Evolutionary conservation across 768 basidiomycete genomes (phyloP).

Genomic region (Tulasnella sp.): DNA sequence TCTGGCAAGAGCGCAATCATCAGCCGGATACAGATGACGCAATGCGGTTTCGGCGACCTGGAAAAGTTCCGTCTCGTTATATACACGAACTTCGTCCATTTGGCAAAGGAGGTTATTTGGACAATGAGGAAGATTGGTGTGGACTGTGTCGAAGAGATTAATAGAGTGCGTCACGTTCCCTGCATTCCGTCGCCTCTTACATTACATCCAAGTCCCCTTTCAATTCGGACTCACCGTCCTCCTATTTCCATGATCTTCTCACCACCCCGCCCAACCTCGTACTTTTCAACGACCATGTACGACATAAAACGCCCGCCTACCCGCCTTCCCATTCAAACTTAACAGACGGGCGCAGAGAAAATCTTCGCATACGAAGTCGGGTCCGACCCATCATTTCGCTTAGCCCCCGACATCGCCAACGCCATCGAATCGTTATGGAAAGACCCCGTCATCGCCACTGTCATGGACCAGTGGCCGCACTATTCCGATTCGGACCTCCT

Average conservation of each 20-base stretch:
- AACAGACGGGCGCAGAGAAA: slow-evolving; percentile 34
- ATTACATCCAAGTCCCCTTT: background rate
- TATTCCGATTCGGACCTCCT: slow-evolving; percentile 81
- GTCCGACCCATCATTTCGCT: slow-evolving; percentile 25
- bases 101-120: slow-evolving; percentile 73
- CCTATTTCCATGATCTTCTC: too few relatives aligned
- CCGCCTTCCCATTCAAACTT: slow-evolving; percentile 8
- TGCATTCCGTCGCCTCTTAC: background rate
- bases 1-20: slow-evolving; percentile 94
- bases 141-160: slow-evolving; percentile 62
- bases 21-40: slow-evolving; percentile 92
- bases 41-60: slow-evolving; percentile 74
- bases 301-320: background rate
- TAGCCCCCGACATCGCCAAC: slow-evolving; percentile 33
- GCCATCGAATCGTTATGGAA: slow-evolving; percentile 40
- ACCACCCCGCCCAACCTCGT: background rate
- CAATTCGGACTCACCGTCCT: too few relatives aligned
- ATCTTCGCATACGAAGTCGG: slow-evolving; percentile 39
- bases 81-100: slow-evolving; percentile 81
- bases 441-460: slow-evolving; percentile 31
- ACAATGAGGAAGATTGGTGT: slow-evolving; percentile 82
- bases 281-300: background rate
- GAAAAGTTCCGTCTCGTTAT: slow-evolving; percentile 68
- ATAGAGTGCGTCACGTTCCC: slow-evolving; percentile 40
- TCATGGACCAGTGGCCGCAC: slow-evolving; percentile 55